phyloP scores from a whole-genome alignment of 1,284 basidiomycete genomes.

The Tranzscheliella williamsii region DNA sequence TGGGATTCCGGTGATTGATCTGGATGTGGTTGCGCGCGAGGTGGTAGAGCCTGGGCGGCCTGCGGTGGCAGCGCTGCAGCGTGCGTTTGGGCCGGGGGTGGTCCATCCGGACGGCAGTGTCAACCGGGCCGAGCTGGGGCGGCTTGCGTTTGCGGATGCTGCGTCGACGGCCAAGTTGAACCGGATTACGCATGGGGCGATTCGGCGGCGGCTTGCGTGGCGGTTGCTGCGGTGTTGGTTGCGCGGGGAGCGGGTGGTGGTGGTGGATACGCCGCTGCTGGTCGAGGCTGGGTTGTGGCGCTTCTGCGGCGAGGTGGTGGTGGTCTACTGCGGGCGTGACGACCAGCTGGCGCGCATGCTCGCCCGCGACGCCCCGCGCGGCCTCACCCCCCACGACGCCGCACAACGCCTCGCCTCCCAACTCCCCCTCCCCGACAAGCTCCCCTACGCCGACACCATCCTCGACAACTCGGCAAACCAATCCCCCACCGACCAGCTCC shows the following conservation, averaged over 20 bases:
- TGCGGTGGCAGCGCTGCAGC: slow-evolving; percentile 72
- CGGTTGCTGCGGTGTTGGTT: slow-evolving; percentile 75
- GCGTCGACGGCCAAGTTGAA: slow-evolving; percentile 76
- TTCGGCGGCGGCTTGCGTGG: slow-evolving; percentile 75
- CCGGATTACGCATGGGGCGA: slow-evolving; percentile 84
- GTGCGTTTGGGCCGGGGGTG: slow-evolving; percentile 73
- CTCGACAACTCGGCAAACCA: slow-evolving; percentile 79
- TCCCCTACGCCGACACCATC: slow-evolving; percentile 80
- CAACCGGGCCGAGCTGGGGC: slow-evolving; percentile 81
- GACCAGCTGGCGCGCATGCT: slow-evolving; percentile 57
- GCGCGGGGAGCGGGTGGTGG: slow-evolving; percentile 74
- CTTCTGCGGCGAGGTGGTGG: slow-evolving; percentile 79
- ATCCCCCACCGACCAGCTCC: neutral
- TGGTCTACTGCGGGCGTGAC: slow-evolving; percentile 71
- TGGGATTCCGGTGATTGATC: slow-evolving; percentile 81
- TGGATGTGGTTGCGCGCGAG: slow-evolving; percentile 84
- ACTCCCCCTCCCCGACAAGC: slow-evolving; percentile 76
- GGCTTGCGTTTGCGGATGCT: slow-evolving; percentile 73
- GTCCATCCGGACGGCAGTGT: slow-evolving; percentile 74
- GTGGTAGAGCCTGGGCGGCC: slow-evolving; percentile 84
- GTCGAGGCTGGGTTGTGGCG: slow-evolving; percentile 87
- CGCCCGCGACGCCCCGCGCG: slow-evolving; percentile 58
- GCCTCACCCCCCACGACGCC: slow-evolving; percentile 66
- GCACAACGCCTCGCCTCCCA: slow-evolving; percentile 77
- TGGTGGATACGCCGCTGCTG: slow-evolving; percentile 90